Base-by-base conservation (phyloP, 805 yeast genomes). In the Debaryomyces tyrocola region DNA sequence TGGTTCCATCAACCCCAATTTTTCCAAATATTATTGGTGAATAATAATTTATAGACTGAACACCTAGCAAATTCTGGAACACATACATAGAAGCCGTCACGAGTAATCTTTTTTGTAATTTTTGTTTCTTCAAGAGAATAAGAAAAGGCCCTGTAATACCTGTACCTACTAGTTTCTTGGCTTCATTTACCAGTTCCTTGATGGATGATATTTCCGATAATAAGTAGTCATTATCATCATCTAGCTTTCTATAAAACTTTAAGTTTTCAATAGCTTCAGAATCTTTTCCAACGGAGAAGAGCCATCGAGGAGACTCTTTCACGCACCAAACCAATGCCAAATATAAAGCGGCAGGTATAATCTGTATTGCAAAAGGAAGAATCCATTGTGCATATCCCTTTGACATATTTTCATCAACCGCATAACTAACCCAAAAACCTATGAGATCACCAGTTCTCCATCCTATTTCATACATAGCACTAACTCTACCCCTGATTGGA, bases 391-490 rank as follows among this genome's bases (percentile, higher is more conserved):
- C 57, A 28, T 55, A 45, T 33, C 62, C 57, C 3, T 60, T 52
- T 9, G 27, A 17, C 11, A 69, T 62, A n/a, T 73, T 61, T 44
- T 59, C 55, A 37, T 61, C 61, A 14, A 74, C 74, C 3, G 79
- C 81, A 52, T 75, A 75, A 51, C 74, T 75, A 47, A 77, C 74
- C 76, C 78, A 77, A 56, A 71, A 77, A 1, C 78, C 79, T 41
- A 74, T 58, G 17, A 75, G 58, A 7, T 74, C 77, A 29, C 79
- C 80, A 20, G 73, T 60, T 53, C 75, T 75, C 78, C 81, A 77
- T 11, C 74, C 70, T 12, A 77, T 64, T 52, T 78, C 83, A 59
- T 71, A 78, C 46, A 68, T 62, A 3, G 77, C 79, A 36, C 71
- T 70, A 29, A 75, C 59, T 49, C 66, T 66, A 15, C 80, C 81